Evolutionary conservation across 192 early-diverging fungal genomes (phyloP), one percentile per base, ranked within the genome.

Genomic region (Umbelopsis vinacea): DNA sequence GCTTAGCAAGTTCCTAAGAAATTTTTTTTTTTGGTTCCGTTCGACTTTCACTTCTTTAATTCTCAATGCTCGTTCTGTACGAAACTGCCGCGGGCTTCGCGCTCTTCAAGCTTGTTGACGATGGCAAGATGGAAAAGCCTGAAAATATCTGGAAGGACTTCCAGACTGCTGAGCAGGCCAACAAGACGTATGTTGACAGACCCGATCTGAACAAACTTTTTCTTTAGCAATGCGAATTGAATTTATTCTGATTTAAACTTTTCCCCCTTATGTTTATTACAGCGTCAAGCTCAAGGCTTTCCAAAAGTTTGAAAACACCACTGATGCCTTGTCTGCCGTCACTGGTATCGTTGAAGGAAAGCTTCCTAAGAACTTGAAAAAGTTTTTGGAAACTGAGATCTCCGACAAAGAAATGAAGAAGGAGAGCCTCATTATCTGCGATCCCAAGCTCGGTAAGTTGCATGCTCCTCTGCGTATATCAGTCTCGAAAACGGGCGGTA

Each of bases 231-330:
- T 54, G 24, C 33, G 45, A 9, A 12, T n/a, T 29, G 47, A 15
- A 52, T 21, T 63, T 15, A 72, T 37, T 8, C 22, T 46, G 8
- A 46, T 33, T 46, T 47, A 4, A 24, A 63, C 17, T 66, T 68
- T 48, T 6, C 11, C 11, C 40, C 40, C 2, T 6, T 43, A 37
- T 10, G 23, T 23, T 46, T 69, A 52, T 12, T 50, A 70, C 69
- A 91, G 91, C 67, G 88, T 97, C 63, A 98, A 97, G 87, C 88
- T 99, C 71, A 88, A 95, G 80, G 94, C 94, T 68, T 98, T 99
- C 83, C 88, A 90, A 68, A 98, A 98, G 86, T 99, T 99, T 82
- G 96, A 97, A 76, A 98, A 97, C 89, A 99, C 96, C 29, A 95
- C 92, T 70, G 96, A 97, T 79, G 97, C 97, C 29, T 88, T 99